Evolutionary conservation across 2,329 filamentous ascomycete genomes (phyloP).

Genomic region (Fusarium sp.): DNA sequence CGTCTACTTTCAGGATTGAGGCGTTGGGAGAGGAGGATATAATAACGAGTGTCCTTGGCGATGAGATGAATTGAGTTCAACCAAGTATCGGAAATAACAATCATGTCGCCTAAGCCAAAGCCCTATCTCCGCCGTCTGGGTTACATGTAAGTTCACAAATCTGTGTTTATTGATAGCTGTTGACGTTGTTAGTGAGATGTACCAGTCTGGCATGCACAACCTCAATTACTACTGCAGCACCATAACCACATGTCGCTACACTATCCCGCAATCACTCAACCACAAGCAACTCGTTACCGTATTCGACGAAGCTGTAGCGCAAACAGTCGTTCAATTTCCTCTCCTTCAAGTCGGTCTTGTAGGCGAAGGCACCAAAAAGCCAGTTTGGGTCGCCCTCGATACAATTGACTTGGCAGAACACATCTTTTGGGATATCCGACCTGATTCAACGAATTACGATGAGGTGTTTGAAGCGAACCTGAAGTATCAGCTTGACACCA

Average conservation of each 20-base stretch:
- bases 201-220: slow-evolving; percentile 1
- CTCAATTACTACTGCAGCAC: slow-evolving; percentile 11
- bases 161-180: neutral
- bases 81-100: neutral
- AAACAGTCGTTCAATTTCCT: neutral
- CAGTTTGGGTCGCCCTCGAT: neutral
- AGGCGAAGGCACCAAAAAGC: neutral
- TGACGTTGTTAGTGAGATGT: slow-evolving; percentile 4
- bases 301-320: neutral
- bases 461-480: neutral
- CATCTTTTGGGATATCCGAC: neutral
- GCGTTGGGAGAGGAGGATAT: neutral
- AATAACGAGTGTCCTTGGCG: neutral
- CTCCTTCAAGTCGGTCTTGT: neutral
- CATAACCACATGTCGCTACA: slow-evolving; percentile 1
- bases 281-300: neutral
- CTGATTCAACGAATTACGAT: neutral
- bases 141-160: neutral
- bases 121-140: slow-evolving; percentile 6
- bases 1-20: neutral
- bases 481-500: slow-evolving; percentile 2
- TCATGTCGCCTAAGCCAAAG: slow-evolving; percentile 7
- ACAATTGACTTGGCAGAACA: slow-evolving; percentile 3
- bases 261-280: neutral
- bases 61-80: neutral